These are phyloP conservation scores for Aegle marmelos DNA, from an alignment of 345 rosid species.

Conservation along the genomic window DNA sequence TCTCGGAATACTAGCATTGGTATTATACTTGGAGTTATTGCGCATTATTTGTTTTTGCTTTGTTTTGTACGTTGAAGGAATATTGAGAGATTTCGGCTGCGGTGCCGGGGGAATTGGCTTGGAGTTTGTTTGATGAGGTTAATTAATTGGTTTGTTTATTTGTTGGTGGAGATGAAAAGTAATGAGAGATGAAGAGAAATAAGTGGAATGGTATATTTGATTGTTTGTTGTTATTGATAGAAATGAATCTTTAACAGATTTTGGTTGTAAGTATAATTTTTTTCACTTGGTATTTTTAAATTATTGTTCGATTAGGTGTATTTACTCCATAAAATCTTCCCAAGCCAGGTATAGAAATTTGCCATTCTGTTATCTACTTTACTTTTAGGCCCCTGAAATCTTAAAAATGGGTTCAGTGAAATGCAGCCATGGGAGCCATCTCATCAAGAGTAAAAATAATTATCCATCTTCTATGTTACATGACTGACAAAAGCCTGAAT, in stretches of 20 bases:
- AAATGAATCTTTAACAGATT: slow-evolving; percentile 32
- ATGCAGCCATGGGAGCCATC: background rate
- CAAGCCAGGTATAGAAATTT: background rate
- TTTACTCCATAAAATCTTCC: background rate
- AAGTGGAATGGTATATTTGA: slow-evolving; percentile 27
- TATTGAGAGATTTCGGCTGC: slow-evolving; percentile 50
- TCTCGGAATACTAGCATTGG: background rate
- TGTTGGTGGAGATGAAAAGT: background rate
- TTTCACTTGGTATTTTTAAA: background rate
- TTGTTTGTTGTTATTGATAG: slow-evolving; percentile 22
- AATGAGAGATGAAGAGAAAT: slow-evolving; percentile 14
- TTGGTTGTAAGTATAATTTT: background rate
- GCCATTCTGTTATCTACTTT: background rate
- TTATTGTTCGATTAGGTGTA: background rate
- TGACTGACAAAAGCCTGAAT: background rate
- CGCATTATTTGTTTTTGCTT: slow-evolving; percentile 7
- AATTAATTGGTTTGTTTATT: background rate
- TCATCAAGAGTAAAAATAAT: background rate
- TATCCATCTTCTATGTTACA: background rate
- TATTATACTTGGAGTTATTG: background rate
- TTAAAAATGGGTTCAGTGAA: background rate
- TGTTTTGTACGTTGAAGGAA: slow-evolving; percentile 4
- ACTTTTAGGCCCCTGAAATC: background rate
- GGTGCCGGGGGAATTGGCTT: slow-evolving; percentile 59
- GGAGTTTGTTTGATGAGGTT: slow-evolving; percentile 2